Base-by-base conservation (phyloP, 2,329 filamentous ascomycete genomes). In the Colletotrichum ledebouriae region DNA sequence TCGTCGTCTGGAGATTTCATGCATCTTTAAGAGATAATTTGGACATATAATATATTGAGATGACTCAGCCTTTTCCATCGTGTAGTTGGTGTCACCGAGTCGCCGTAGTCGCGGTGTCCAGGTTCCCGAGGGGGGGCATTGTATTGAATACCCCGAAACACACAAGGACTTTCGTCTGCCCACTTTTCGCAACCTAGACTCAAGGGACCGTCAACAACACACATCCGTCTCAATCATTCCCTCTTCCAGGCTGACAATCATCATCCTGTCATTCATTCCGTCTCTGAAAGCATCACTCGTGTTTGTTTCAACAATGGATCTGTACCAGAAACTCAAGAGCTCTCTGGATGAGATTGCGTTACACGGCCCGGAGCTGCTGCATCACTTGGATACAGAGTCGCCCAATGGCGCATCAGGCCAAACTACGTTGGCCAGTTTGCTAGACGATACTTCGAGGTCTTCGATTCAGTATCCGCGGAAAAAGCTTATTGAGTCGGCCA, bases 401-500 rank as follows among this genome's bases (percentile, higher is more conserved):
- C 20, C 6, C 25, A 29, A 29, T 12, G 20, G 29, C 10, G 2
- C 47, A 9, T 50, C 47, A 5, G 47, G 47, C 7, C 47, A 50
- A 50, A 50, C 22, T 5, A 50, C 47, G 25, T 1, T 50, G 22
- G 13, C 22, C 2, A 55, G 47, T 4, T 37, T 49, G 39, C 25
- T 42, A n/a, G 59, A 62, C 17, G 47, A 62, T 37, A 62, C 10
- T n/a, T 62, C 46, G 4, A 44, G 50, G 9, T 49, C 47, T 34
- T 50, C 47, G 47, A 17, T 62, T 10, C 59, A 63, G 10, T 4
- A 49, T 29, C 41, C 60, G 0, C 50, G 52, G 3, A 63, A 58
- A 17, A 63, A 49, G 29, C 60, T 63, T 37, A 17, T 63, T 25
- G 60, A 63, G 15, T 47, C 52, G 20, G 60, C 60, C 4, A 63